Base-by-base conservation (phyloP, 2,329 filamentous ascomycete genomes). In the Phialophora macrospora region DNA sequence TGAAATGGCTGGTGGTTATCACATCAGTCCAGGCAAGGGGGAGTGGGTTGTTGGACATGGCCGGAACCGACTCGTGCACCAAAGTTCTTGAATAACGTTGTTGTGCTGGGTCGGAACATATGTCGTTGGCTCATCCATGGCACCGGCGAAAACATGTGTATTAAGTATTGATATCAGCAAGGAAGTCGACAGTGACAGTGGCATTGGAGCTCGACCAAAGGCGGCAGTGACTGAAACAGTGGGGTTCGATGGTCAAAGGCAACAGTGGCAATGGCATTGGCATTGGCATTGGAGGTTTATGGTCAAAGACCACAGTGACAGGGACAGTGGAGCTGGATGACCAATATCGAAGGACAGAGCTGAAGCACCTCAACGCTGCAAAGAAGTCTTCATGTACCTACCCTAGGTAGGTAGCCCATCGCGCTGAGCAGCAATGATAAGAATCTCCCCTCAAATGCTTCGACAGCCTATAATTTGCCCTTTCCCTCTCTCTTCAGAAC, bases 401-500 rank as follows among this genome's bases (percentile, higher is more conserved):
- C 38, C 38, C 34, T 41, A 41, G 38, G 14, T 41, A 41, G 38
- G 38, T 44, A 44, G 38, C 17, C 38, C 38, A n/a, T n/a, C n/a
- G 6, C 38, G 6, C 38, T 44, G 38, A 44, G 38, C 17, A 44
- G 38, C 38, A 44, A 44, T 44, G 38, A 20, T n/a, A 44, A n/a
- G 17, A 44, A 41, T 41, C 38, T 44, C 38, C 38, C 38, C 38
- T 44, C 38, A n/a, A 17, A 17, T 8, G 38, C 17, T n/a, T 44
- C 17, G 17, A 7, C 20, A 26, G 5, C 14, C 52, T 65, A 71
- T 62, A 72, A 57, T 58, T 64, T 71, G 6, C 62, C 61, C 30
- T 24, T 12, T 2, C 58, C 12, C 5, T 62, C 63, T 28, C 66
- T 68, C 54, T 62, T 68, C 59, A 76, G 72, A 7, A 66, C 65